Conservation (phyloP, 345 rosid genomes). For the Conringia planisiliqua region DNA sequence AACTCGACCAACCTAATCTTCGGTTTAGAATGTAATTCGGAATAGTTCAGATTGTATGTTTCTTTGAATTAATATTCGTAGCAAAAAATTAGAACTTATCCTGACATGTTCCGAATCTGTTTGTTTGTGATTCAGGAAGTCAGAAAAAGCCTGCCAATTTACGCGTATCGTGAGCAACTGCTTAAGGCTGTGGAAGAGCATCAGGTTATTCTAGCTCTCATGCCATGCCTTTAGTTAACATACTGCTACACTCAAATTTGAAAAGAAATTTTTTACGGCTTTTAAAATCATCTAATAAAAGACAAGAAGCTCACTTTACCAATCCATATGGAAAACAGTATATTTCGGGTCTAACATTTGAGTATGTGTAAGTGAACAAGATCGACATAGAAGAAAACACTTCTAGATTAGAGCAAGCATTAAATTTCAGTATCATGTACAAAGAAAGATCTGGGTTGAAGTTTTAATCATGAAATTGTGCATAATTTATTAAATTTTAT, state of each 20-base stretch:
- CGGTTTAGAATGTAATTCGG: neutral
- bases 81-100: neutral
- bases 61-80: neutral
- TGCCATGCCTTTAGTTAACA: neutral
- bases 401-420: neutral
- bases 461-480: neutral
- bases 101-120: neutral
- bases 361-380: neutral
- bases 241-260: neutral
- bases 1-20: conserved; percentile 7
- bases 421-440: conserved; percentile 5
- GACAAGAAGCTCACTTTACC: neutral
- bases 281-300: neutral
- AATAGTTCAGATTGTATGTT: neutral
- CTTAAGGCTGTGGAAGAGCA: conserved; percentile 68
- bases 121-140: conserved; percentile 57
- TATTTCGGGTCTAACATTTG: neutral
- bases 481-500: neutral
- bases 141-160: conserved; percentile 79
- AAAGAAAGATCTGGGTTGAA: conserved; percentile 10
- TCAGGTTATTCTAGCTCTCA: conserved; percentile 54
- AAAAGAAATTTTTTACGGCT: neutral
- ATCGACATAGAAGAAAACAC: neutral
- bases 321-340: neutral
- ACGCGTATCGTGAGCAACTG: conserved; percentile 72